Conservation (phyloP, 345 rosid species). For the Salix udensis region DNA sequence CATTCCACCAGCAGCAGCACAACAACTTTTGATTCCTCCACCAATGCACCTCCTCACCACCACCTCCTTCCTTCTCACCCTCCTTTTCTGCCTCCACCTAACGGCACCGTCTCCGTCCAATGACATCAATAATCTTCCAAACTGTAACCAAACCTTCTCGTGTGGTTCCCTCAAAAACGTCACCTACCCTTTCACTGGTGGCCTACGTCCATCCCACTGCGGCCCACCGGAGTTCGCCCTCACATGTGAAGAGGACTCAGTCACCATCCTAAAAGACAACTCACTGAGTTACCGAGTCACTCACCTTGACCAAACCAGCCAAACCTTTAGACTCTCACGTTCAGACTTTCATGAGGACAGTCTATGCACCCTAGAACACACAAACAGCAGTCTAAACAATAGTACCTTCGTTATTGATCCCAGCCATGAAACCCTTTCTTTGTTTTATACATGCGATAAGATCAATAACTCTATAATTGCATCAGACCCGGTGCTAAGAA, state of each 20-base stretch:
- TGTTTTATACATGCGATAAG: slow-evolving; percentile 25
- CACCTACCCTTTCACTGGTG: slow-evolving; percentile 49
- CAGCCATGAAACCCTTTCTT: slow-evolving; percentile 5
- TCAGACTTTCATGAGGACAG: slow-evolving; percentile 23
- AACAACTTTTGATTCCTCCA: neutral
- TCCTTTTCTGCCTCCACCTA: neutral
- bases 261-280: slow-evolving; percentile 8
- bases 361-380: slow-evolving; percentile 15
- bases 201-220: slow-evolving; percentile 40
- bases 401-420: slow-evolving; percentile 7
- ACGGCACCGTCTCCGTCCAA: neutral
- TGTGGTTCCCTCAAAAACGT: slow-evolving; percentile 32
- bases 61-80: neutral
- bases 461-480: neutral
- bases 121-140: neutral
- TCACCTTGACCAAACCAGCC: slow-evolving; percentile 18
- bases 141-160: slow-evolving; percentile 27
- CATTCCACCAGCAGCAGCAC: neutral
- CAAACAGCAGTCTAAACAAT: slow-evolving; percentile 25
- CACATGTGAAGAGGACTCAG: slow-evolving; percentile 13
- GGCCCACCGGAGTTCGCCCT: slow-evolving; percentile 42
- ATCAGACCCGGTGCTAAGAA: neutral
- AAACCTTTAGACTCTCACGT: slow-evolving; percentile 22
- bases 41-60: neutral
- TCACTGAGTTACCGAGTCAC: slow-evolving; percentile 26